phyloP scores from a whole-genome alignment of 1,139 yeast genomes.

The Protomyces arabidopsidicola region DNA sequence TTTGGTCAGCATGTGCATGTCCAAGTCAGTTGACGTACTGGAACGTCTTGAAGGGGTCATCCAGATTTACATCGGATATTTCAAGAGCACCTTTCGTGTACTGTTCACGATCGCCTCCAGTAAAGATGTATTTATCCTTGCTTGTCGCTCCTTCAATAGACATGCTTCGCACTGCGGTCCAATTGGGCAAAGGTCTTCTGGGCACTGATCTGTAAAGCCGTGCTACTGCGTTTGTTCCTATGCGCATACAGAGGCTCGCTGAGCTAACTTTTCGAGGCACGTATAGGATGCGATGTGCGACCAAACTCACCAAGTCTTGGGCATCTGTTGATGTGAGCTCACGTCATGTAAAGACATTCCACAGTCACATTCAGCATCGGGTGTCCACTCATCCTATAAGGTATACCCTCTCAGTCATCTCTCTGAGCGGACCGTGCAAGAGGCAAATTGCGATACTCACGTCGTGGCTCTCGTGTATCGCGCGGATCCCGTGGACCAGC shows the following conservation, averaged over 20 bases:
- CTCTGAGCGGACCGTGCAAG: background rate
- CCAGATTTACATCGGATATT: constrained; percentile 2
- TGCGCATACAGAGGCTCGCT: no score
- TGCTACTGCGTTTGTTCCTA: no score
- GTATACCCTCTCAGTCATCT: background rate
- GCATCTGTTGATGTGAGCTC: no score
- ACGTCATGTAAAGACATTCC: no score
- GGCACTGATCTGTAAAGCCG: no score
- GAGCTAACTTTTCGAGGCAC: no score
- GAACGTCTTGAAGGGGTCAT: constrained; percentile 24
- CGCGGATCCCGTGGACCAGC: background rate
- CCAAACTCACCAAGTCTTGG: no score
- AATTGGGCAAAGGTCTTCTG: no score
- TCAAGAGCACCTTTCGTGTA: constrained; percentile 27
- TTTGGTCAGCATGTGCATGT: constrained; percentile 45
- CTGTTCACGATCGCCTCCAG: constrained; percentile 25
- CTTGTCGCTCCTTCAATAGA: background rate
- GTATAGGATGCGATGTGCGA: no score
- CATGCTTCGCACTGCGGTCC: background rate
- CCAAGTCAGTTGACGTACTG: constrained; percentile 38
- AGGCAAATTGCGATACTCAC: background rate
- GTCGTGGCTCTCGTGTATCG: background rate
- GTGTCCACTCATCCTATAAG: background rate
- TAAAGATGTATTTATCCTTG: constrained; percentile 21
- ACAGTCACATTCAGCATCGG: no score